Evolutionary conservation across 495 filamentous ascomycete species (phyloP), one percentile per base, ranked within the genome.

Genomic region (Umbilicaria muhlenbergii): DNA sequence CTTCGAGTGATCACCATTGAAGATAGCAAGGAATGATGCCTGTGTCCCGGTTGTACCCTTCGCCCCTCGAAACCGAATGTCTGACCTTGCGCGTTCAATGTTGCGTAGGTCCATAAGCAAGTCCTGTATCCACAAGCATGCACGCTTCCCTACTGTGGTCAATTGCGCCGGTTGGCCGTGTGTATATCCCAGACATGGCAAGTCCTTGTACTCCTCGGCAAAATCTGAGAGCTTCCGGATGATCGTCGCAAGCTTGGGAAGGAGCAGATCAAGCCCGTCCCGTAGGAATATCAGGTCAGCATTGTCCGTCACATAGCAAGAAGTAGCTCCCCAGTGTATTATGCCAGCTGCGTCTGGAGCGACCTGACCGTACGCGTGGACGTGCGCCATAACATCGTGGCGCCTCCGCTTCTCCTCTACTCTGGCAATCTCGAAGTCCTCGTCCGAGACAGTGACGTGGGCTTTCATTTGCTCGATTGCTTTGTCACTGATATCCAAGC

Each of bases 41-140:
- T 81, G 76, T 21, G 77, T 83, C 44, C 81, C 81, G 7, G 80
- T 86, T 14, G 81, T 86, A 44, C 85, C 83, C 65, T 88, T 78
- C 39, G 72, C 80, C 58, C 86, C 87, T 38, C 91, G 79, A 67
- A 94, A 94, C 40, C 76, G 71, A 36, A 98, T 74, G 39, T 80
- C 77, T 17, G 75, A 66, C 39, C 79, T 76, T 6, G 77, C 84
- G 32, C 73, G 67, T 59, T 89, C 83, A 32, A 96, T 71, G 60
- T 85, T 81, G 47, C 78, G 68, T 34, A 98, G 71, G 45, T 96
- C 91, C 67, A 89, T 80, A 50, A 91, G 65, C 13, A 96, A 70
- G 55, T 94, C 85, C 58, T 91, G 84, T 35, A 81, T 77, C 88
- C 89, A 95, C 49, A 86, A 76, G 41, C 73, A 72, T 12, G 83